Evolutionary conservation across 2,329 filamentous ascomycete species (phyloP).

Genomic region (Diplodia seriata): DNA sequence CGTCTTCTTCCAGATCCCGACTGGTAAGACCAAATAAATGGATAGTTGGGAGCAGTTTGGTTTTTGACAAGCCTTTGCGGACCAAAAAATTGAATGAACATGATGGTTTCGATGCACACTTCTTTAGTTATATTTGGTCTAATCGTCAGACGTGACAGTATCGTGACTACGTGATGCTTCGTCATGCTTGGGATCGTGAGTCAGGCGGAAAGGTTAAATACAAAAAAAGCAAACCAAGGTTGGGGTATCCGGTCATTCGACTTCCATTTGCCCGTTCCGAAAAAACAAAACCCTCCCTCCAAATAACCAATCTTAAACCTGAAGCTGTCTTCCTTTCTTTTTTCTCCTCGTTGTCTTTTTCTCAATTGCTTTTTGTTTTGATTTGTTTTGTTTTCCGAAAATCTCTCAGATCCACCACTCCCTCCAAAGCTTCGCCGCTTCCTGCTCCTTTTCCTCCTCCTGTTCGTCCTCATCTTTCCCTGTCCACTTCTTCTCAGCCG

Average conservation of each 20-base stretch:
- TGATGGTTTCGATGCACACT: background rate
- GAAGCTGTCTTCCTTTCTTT: no score
- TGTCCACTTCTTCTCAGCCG: background rate
- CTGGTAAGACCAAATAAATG: slow-evolving; percentile 58
- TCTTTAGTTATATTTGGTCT: background rate
- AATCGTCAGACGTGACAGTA: background rate
- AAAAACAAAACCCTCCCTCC: no score
- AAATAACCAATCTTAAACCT: no score
- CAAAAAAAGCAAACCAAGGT: no score
- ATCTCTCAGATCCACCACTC: slow-evolving; percentile 19
- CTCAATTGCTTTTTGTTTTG: no score
- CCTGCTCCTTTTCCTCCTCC: background rate
- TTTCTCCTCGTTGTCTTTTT: no score
- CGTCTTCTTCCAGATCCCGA: slow-evolving; percentile 74
- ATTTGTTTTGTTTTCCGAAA: no score
- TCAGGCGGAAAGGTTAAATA: no score
- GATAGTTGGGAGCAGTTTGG: background rate
- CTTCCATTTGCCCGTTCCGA: no score
- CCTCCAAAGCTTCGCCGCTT: slow-evolving; percentile 11
- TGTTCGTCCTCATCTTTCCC: background rate
- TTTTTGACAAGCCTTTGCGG: background rate
- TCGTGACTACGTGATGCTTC: background rate
- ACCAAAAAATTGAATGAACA: background rate
- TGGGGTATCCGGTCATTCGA: no score
- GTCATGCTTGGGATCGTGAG: background rate